phyloP scores from a whole-genome alignment of 768 basidiomycete species.

The Termitomyces sp. region DNA sequence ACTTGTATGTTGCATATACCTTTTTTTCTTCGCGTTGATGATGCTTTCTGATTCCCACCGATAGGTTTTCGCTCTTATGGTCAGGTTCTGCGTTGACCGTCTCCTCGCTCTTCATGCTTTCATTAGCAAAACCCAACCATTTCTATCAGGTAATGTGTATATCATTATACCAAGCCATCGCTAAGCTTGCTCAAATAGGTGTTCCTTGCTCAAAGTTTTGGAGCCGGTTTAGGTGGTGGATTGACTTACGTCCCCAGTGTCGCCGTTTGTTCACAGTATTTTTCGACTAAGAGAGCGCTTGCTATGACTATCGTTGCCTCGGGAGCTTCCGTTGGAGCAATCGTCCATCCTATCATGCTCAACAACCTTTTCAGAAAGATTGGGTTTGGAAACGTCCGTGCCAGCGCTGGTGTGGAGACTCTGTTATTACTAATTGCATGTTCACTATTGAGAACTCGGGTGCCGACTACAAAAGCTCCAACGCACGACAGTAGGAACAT shows the following conservation, averaged over 20 bases:
- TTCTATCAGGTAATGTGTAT: conserved; percentile 32
- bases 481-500: background rate
- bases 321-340: conserved; percentile 39
- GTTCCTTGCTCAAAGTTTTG: conserved; percentile 39
- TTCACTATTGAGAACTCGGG: conserved; percentile 33
- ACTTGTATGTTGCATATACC: conserved; percentile 28
- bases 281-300: conserved; percentile 31
- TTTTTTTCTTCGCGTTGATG: background rate
- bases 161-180: background rate
- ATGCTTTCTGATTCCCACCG: background rate
- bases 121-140: conserved; percentile 32
- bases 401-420: conserved; percentile 32
- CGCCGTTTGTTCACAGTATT: conserved; percentile 40
- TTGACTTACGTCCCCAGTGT: conserved; percentile 39
- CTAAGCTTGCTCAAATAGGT: background rate
- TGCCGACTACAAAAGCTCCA: conserved; percentile 16
- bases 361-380: conserved; percentile 31
- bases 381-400: conserved; percentile 38
- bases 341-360: conserved; percentile 40
- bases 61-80: conserved; percentile 25
- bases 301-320: conserved; percentile 44
- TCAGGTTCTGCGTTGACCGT: conserved; percentile 30
- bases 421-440: conserved; percentile 33
- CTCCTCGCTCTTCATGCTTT: conserved; percentile 40
- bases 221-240: conserved; percentile 36